phyloP scores from a whole-genome alignment of 129 eudicot genomes.

The Centella asiatica region DNA sequence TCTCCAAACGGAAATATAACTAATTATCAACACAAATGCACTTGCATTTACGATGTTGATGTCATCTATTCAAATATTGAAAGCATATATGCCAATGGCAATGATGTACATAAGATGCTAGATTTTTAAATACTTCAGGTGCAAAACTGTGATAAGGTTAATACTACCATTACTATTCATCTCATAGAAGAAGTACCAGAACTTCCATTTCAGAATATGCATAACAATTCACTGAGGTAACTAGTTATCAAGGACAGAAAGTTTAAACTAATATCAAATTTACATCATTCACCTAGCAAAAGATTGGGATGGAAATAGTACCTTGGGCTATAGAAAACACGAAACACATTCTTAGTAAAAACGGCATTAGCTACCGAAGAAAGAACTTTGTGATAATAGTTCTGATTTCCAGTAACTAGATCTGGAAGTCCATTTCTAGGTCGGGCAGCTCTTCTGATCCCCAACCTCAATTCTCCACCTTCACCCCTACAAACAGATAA shows the following conservation, averaged over 20 bases:
- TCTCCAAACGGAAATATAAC: not conserved
- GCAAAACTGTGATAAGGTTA: not conserved
- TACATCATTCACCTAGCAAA: not conserved
- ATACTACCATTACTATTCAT: not conserved
- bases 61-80: not conserved
- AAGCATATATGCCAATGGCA: not conserved
- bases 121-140: not conserved
- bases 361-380: constrained; percentile 57
- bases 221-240: not conserved
- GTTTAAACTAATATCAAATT: not conserved
- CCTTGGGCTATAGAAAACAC: constrained; percentile 80
- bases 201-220: no score
- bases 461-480: constrained; percentile 72
- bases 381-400: constrained; percentile 46
- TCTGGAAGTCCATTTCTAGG: constrained; percentile 75
- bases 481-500: constrained; percentile 56
- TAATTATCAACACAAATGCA: not conserved
- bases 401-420: constrained; percentile 42
- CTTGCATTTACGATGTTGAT: not conserved
- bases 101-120: no score
- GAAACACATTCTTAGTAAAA: constrained; percentile 50
- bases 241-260: not conserved
- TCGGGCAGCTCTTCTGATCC: constrained; percentile 82
- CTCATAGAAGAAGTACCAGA: not conserved
- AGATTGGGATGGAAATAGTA: constrained; percentile 9